A percentile compares a stretch with the other conserved stretches of the same genome.
Conservation (phyloP, 2,329 filamentous ascomycete species). For the Colletotrichum australisinense region DNA sequence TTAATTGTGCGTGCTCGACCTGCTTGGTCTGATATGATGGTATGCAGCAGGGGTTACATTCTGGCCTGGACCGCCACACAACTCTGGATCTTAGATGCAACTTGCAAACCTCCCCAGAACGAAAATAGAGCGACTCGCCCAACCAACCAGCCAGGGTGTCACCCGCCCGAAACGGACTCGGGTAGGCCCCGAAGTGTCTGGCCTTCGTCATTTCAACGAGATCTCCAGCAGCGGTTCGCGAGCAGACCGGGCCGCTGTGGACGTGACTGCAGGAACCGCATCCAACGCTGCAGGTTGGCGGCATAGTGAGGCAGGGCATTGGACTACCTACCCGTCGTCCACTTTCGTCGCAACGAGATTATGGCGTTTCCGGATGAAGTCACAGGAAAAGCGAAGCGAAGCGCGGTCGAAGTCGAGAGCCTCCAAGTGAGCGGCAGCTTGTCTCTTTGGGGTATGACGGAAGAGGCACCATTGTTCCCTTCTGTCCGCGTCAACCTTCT, state of each 20-base stretch:
- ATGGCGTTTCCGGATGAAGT: conserved; percentile 25
- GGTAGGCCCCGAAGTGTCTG: conserved; percentile 21
- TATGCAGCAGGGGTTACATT: conserved; percentile 30
- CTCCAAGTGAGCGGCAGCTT: background rate
- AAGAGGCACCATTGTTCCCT: conserved; percentile 11
- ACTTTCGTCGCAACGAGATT: conserved; percentile 16
- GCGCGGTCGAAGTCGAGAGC: conserved; percentile 1
- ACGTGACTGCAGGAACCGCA: conserved; percentile 35
- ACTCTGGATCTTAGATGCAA: conserved; percentile 25
- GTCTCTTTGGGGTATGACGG: conserved; percentile 12
- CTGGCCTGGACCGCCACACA: conserved; percentile 28
- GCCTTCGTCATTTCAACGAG: conserved; percentile 23
- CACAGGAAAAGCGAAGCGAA: conserved; percentile 6
- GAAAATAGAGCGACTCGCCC: conserved; percentile 28
- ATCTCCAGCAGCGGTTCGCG: conserved; percentile 28
- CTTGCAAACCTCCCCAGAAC: conserved; percentile 16
- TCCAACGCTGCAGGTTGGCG: conserved; percentile 28
- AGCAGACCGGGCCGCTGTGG: conserved; percentile 27
- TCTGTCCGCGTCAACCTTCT: conserved; percentile 5
- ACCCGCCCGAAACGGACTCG: conserved; percentile 29
- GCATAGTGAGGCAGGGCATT: conserved; percentile 35
- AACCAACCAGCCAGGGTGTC: conserved; percentile 29
- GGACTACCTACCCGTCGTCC: conserved; percentile 12
- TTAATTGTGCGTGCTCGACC: conserved; percentile 29
- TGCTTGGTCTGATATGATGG: conserved; percentile 9